Evolutionary conservation across 768 basidiomycete genomes (phyloP).

Genomic region (Lentinula raphanica): DNA sequence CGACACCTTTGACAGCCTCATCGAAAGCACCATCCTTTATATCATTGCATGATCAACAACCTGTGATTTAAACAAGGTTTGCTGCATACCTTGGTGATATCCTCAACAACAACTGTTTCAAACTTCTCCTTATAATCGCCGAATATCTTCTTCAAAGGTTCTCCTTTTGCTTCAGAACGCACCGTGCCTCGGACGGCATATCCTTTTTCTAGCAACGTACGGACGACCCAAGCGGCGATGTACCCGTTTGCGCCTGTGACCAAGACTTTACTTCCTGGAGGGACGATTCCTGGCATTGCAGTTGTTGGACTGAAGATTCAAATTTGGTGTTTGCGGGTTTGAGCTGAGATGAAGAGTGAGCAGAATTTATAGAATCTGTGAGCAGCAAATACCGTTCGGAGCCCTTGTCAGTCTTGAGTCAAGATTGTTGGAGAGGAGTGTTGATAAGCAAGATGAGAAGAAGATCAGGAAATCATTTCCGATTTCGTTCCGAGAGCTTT

Average conservation of each 20-base stretch:
- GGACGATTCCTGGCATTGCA: conserved; percentile 1
- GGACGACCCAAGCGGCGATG: conserved; percentile 55
- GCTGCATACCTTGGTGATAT: conserved; percentile 41
- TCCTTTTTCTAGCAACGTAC: conserved; percentile 52
- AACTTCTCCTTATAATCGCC: conserved; percentile 50
- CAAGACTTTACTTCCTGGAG: conserved; percentile 5
- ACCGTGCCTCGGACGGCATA: conserved; percentile 65
- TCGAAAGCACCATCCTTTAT: conserved; percentile 75
- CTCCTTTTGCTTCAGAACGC: conserved; percentile 52
- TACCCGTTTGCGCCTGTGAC: conserved; percentile 53
- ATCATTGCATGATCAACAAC: too few species aligned
- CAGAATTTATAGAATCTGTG: too few species aligned
- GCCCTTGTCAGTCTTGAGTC: too few species aligned
- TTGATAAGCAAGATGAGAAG: not conserved
- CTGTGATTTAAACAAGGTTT: too few species aligned
- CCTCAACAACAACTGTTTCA: conserved; percentile 62
- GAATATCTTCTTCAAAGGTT: conserved; percentile 52
- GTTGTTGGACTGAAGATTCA: not conserved
- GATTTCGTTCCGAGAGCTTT: not conserved
- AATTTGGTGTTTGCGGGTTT: not conserved
- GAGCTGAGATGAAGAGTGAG: not conserved
- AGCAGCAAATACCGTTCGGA: too few species aligned
- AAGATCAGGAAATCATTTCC: not conserved
- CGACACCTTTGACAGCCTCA: conserved; percentile 70
- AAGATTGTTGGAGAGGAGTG: not conserved